Percentiles rank a stretch among this genome's conserved stretches.
These are phyloP conservation scores for Paxillus involutus DNA, from an alignment of 768 basidiomycete genomes.

Conservation along the genomic window DNA sequence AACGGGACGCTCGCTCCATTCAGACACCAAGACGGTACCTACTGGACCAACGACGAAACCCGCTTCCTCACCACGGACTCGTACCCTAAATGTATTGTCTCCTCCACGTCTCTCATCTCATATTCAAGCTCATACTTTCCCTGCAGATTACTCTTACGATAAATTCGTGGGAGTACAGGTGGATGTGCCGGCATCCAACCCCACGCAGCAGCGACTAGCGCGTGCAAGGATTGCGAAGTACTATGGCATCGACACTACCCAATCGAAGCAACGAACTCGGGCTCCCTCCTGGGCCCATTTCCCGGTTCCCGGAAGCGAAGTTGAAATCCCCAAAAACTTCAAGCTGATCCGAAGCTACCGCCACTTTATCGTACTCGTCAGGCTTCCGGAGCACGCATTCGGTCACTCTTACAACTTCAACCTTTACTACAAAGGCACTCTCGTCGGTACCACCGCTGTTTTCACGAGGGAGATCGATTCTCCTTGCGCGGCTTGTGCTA, in stretches of 20 bases:
- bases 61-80: slow-evolving; percentile 16
- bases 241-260: slow-evolving; percentile 23
- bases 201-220: slow-evolving; percentile 15
- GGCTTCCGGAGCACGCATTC: slow-evolving; percentile 23
- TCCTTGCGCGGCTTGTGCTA: slow-evolving; percentile 24
- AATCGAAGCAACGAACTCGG: neutral
- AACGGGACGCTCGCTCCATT: slow-evolving; percentile 20
- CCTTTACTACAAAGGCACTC: slow-evolving; percentile 12
- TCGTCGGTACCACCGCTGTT: slow-evolving; percentile 22
- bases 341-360: slow-evolving; percentile 22
- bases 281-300: neutral
- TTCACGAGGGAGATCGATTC: slow-evolving; percentile 22
- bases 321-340: slow-evolving; percentile 12
- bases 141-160: slow-evolving; percentile 27
- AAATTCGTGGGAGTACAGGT: slow-evolving; percentile 26
- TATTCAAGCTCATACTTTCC: neutral
- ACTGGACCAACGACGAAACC: slow-evolving; percentile 24
- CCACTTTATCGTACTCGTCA: slow-evolving; percentile 23
- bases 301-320: slow-evolving; percentile 8
- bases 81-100: slow-evolving; percentile 21
- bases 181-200: slow-evolving; percentile 11
- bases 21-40: slow-evolving; percentile 21
- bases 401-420: slow-evolving; percentile 24
- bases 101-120: neutral
- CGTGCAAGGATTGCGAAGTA: slow-evolving; percentile 22